Percentiles rank a stretch among this genome's conserved stretches.
Evolutionary conservation across 495 filamentous ascomycete genomes (phyloP).

Genomic region (Neurospora sp.): DNA sequence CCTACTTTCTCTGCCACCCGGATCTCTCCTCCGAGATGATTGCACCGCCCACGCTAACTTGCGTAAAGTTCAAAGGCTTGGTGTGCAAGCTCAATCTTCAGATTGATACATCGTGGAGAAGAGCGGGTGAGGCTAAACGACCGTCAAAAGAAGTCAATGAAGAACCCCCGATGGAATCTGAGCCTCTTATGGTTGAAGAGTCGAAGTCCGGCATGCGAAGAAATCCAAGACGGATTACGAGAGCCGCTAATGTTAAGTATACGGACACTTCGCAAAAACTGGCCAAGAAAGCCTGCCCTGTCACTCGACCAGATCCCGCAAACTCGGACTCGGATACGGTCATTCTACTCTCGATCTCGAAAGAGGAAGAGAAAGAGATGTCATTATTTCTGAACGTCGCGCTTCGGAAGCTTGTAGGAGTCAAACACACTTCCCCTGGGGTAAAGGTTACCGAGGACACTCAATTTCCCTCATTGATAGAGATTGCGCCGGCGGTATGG

Average conservation of each 20-base stretch:
- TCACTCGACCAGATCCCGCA: neutral
- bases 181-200: neutral
- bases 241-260: neutral
- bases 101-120: neutral
- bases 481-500: constrained; percentile 36
- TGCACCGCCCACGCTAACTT: constrained; percentile 11
- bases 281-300: neutral
- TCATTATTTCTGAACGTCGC: constrained; percentile 22
- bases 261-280: neutral
- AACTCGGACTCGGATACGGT: neutral
- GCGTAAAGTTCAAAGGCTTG: constrained; percentile 24
- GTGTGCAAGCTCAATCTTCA: constrained; percentile 13
- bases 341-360: neutral
- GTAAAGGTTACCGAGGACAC: constrained; percentile 10
- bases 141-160: neutral
- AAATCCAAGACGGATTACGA: neutral
- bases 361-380: constrained; percentile 13
- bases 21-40: constrained; percentile 19
- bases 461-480: constrained; percentile 23
- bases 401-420: constrained; percentile 23
- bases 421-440: constrained; percentile 17
- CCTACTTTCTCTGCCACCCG: constrained; percentile 21
- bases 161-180: neutral
- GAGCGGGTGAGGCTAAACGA: neutral
- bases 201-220: neutral